phyloP scores from a whole-genome alignment of 2,329 filamentous ascomycete genomes.

The Stemphylium lycopersici region DNA sequence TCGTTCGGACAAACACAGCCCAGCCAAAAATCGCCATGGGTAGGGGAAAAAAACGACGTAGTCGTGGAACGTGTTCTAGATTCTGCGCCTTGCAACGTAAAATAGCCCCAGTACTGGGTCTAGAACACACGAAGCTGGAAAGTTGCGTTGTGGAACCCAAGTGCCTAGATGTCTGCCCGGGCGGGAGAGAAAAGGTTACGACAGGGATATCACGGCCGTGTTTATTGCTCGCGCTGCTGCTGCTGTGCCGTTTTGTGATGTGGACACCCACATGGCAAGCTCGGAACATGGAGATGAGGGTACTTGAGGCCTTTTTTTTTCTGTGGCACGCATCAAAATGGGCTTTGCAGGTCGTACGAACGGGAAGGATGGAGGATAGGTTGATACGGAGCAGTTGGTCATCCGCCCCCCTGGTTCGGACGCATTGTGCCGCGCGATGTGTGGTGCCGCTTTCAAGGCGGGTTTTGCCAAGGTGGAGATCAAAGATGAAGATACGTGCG shows the following conservation, averaged over 20 bases:
- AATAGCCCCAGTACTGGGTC: no score
- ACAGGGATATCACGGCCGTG: neutral
- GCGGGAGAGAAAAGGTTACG: neutral
- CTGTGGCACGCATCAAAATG: neutral
- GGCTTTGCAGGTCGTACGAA: neutral
- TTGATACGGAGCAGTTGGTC: neutral
- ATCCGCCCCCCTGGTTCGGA: neutral
- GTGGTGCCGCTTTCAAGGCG: neutral
- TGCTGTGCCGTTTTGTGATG: neutral
- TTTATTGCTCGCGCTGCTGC: neutral
- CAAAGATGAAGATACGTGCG: neutral
- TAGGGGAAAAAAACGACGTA: neutral
- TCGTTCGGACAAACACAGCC: no score
- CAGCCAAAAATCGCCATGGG: no score
- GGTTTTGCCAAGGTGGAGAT: neutral
- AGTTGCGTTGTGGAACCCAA: no score
- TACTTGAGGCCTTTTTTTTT: neutral
- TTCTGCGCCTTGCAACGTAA: neutral
- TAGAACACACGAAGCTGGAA: no score
- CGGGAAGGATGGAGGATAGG: no score
- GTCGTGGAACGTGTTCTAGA: constrained; percentile 5
- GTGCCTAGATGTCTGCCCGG: neutral
- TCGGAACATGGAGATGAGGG: no score
- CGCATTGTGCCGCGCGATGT: neutral
- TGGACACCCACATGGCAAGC: neutral